These are phyloP conservation scores for Phoma sp. DNA, from an alignment of 2,329 filamentous ascomycete genomes.

Conservation along the genomic window DNA sequence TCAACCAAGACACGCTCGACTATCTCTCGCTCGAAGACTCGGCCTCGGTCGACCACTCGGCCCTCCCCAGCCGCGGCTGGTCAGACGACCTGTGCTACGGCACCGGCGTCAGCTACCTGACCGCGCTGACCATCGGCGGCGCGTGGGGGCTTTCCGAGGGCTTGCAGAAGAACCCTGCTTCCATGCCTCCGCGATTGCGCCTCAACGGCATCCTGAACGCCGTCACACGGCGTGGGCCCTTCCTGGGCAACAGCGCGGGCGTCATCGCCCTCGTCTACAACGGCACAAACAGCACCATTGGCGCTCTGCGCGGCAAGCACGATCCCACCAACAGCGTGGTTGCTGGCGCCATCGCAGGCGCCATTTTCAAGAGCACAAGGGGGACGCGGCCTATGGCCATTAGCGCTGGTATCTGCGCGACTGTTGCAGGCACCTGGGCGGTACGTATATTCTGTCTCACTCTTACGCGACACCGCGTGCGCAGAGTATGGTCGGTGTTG, in stretches of 20 bases:
- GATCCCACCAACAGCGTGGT: conserved; percentile 87
- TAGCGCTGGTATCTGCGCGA: conserved; percentile 86
- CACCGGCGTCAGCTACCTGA: conserved; percentile 89
- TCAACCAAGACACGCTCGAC: conserved; percentile 92
- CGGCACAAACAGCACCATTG: conserved; percentile 59
- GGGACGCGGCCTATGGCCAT: conserved; percentile 92
- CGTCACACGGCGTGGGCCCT: conserved; percentile 89
- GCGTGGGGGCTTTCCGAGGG: conserved; percentile 93
- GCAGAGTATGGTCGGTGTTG: background rate
- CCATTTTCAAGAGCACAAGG: conserved; percentile 95
- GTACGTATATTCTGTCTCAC: conserved; percentile 54
- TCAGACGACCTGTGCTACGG: conserved; percentile 98
- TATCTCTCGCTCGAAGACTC: conserved; percentile 95
- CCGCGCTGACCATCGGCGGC: conserved; percentile 84
- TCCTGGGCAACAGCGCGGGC: conserved; percentile 93
- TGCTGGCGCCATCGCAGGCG: conserved; percentile 86
- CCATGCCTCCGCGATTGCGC: conserved; percentile 85
- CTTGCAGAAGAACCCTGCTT: conserved; percentile 70
- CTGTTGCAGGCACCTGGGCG: conserved; percentile 85
- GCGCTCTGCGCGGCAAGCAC: conserved; percentile 48
- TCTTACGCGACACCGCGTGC: background rate
- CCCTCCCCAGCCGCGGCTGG: conserved; percentile 93
- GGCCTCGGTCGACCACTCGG: conserved; percentile 82
- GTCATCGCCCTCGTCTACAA: conserved; percentile 98
- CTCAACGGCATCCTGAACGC: conserved; percentile 95